Percentiles rank a stretch among this genome's conserved stretches.
Evolutionary conservation across 306 rosid species (phyloP).

Genomic region (Rubus idaeus): DNA sequence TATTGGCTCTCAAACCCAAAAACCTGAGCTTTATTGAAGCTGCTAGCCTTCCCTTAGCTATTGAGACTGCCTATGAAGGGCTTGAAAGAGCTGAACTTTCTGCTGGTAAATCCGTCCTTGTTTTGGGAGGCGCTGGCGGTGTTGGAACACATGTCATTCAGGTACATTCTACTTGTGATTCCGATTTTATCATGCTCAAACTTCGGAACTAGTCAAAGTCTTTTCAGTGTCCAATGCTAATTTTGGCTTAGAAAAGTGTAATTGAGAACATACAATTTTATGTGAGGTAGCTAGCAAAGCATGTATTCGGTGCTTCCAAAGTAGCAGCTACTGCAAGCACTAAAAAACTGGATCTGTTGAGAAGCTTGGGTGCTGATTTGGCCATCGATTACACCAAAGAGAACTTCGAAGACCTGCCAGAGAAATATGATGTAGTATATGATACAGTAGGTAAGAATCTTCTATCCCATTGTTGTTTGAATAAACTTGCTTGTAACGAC

Average conservation of each 20-base stretch:
- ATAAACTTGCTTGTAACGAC: not conserved
- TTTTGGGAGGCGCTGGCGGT: conserved; percentile 81
- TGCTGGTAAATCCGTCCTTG: conserved; percentile 59
- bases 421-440: conserved; percentile 68
- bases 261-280: not conserved
- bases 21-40: conserved; percentile 72
- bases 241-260: not conserved
- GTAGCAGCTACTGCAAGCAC: conserved; percentile 72
- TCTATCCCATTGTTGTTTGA: not conserved
- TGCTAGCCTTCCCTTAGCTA: conserved; percentile 71
- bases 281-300: conserved; percentile 56
- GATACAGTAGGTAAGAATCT: conserved; percentile 59
- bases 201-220: not conserved
- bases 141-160: conserved; percentile 61
- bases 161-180: conserved; percentile 25
- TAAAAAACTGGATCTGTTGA: conserved; percentile 47
- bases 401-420: conserved; percentile 51
- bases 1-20: conserved; percentile 59
- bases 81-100: conserved; percentile 46
- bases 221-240: not conserved
- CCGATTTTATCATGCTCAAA: not conserved
- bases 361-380: conserved; percentile 57
- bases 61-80: conserved; percentile 68
- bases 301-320: conserved; percentile 61
- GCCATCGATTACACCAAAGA: conserved; percentile 63